Evolutionary conservation across 768 basidiomycete species (phyloP).

Genomic region (Porpolomopsis calyptriformis): DNA sequence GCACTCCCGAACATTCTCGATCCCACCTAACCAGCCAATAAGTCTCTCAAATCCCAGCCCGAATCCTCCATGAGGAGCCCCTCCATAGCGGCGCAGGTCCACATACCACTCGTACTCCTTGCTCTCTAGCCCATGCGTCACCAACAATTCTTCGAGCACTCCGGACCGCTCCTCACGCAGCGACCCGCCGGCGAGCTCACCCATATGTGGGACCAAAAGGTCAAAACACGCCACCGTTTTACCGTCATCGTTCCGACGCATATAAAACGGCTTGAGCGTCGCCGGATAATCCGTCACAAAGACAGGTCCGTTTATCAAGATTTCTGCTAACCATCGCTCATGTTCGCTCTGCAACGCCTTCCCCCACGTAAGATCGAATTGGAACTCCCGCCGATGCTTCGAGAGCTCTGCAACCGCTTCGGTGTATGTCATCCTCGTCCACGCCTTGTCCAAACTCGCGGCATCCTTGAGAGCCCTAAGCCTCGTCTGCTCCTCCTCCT

Average conservation of each 20-base stretch:
- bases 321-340: conserved; percentile 80
- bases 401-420: conserved; percentile 58
- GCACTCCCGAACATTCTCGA: conserved; percentile 88
- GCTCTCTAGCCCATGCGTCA: conserved; percentile 32
- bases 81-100: conserved; percentile 75
- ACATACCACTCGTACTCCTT: conserved; percentile 58
- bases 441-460: conserved; percentile 29
- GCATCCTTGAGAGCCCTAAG: conserved; percentile 27
- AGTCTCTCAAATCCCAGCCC: conserved; percentile 93
- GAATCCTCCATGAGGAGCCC: conserved; percentile 89
- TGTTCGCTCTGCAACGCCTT: conserved; percentile 75
- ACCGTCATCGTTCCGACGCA: conserved; percentile 56
- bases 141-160: conserved; percentile 42
- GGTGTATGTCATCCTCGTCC: conserved; percentile 71
- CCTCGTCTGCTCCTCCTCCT: conserved; percentile 25
- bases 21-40: conserved; percentile 75
- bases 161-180: conserved; percentile 69
- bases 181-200: conserved; percentile 89
- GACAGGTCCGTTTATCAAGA: conserved; percentile 58
- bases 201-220: conserved; percentile 75
- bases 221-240: conserved; percentile 90
- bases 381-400: conserved; percentile 33
- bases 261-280: conserved; percentile 88
- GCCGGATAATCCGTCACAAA: conserved; percentile 90
- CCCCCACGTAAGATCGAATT: conserved; percentile 57